Percentiles rank a stretch among this genome's conserved stretches.
Conservation (phyloP, 192 early-diverging fungal genomes). For the Coemansia biformis region DNA sequence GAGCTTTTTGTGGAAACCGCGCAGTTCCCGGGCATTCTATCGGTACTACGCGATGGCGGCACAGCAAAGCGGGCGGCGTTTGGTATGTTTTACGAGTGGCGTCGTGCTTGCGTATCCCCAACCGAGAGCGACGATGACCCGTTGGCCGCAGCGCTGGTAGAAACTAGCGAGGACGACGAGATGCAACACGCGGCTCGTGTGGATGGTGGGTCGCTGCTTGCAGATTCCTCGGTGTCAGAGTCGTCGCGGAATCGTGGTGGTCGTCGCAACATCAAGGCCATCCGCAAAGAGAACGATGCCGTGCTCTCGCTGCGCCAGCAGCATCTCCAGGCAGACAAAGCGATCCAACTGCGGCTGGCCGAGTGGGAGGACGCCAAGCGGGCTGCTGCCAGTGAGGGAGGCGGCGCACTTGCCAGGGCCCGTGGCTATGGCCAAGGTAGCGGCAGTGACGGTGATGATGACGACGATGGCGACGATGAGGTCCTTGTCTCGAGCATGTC, state of each 20-base stretch:
- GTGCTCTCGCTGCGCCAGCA: conserved; percentile 20
- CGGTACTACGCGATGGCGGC: conserved; percentile 1
- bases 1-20: neutral
- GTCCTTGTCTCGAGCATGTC: conserved; percentile 3
- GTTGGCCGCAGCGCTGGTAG: too few species aligned
- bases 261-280: conserved; percentile 33
- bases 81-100: conserved; percentile 2
- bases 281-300: conserved; percentile 19
- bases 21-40: neutral
- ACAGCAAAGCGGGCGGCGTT: conserved; percentile 2
- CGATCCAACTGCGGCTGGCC: conserved; percentile 10
- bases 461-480: neutral
- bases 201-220: too few species aligned
- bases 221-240: neutral
- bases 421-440: neutral
- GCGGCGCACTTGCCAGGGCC: too few species aligned
- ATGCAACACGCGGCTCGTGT: too few species aligned
- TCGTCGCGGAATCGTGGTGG: neutral
- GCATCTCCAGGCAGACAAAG: conserved; percentile 6
- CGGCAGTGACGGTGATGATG: neutral
- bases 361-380: conserved; percentile 2
- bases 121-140: too few species aligned
- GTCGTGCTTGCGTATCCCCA: neutral
- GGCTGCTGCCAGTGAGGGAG: conserved; percentile 2
- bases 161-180: too few species aligned